These are phyloP conservation scores for Escallonia rubra DNA, from an alignment of 129 eudicot species.

Conservation along the genomic window DNA sequence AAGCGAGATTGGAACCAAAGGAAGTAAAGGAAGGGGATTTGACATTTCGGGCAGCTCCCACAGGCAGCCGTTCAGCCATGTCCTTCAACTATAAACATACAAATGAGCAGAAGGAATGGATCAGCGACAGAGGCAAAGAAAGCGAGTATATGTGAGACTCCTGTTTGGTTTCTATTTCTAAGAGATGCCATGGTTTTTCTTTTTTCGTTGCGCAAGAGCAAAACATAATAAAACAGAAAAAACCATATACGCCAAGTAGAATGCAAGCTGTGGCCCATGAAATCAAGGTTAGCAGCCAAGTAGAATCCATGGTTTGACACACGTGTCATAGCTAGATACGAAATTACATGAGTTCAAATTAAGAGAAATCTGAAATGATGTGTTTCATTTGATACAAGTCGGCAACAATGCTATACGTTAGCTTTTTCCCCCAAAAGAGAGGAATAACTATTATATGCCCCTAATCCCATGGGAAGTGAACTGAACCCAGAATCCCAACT, in stretches of 20 bases:
- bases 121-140: slow-evolving; percentile 9
- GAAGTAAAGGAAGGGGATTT: slow-evolving; percentile 61
- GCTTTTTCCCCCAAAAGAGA: too few species aligned
- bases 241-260: not conserved
- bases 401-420: too few species aligned
- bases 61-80: slow-evolving; percentile 96
- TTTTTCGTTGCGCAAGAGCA: not conserved
- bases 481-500: too few species aligned
- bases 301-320: not conserved
- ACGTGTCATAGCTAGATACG: too few species aligned
- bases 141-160: not conserved
- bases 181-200: too few species aligned
- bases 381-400: too few species aligned
- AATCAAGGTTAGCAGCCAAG: not conserved
- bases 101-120: slow-evolving; percentile 13
- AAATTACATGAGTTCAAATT: too few species aligned
- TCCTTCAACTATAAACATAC: slow-evolving; percentile 61
- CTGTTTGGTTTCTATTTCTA: not conserved
- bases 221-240: not conserved
- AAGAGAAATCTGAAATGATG: too few species aligned
- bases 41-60: slow-evolving; percentile 65
- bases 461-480: too few species aligned
- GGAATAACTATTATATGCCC: too few species aligned
- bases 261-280: slow-evolving; percentile 3
- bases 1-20: slow-evolving; percentile 36